Percentiles rank a stretch among this genome's conserved stretches.
phyloP scores from a whole-genome alignment of 768 basidiomycete species.

The Panaeolus papilionaceus region DNA sequence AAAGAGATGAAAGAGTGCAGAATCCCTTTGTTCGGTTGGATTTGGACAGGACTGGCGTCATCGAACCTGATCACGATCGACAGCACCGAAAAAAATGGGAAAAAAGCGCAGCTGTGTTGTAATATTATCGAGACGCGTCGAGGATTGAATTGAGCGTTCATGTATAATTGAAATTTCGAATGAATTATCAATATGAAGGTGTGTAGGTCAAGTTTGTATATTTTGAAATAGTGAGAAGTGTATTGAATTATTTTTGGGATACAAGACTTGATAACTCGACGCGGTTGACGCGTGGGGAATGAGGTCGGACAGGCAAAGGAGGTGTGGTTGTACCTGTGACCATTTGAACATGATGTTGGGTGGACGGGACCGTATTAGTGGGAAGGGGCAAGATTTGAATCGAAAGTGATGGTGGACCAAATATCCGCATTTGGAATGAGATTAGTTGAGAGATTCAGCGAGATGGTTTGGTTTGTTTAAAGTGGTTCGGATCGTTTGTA shows the following conservation, averaged over 20 bases:
- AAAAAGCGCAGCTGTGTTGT: not conserved
- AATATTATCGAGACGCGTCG: not conserved
- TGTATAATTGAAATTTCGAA: not conserved
- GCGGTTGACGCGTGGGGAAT: no score
- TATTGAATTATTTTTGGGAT: no score
- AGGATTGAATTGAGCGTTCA: not conserved
- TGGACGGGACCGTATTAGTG: not conserved
- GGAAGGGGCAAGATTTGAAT: slow-evolving; percentile 2
- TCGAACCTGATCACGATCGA: no score
- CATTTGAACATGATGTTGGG: not conserved
- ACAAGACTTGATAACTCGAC: no score
- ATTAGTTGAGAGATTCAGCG: slow-evolving; percentile 11
- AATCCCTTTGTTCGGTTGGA: no score
- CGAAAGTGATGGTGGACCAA: slow-evolving; percentile 17
- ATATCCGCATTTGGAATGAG: slow-evolving; percentile 16
- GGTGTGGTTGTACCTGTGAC: slow-evolving; percentile 22
- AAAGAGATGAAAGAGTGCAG: no score
- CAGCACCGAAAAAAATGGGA: no score
- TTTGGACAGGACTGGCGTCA: no score
- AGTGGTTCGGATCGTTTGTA: slow-evolving; percentile 8
- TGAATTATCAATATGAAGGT: no score
- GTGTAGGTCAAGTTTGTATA: no score
- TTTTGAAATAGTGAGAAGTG: no score
- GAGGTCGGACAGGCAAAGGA: not conserved
- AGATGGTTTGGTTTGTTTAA: slow-evolving; percentile 3